Conservation (phyloP, 257 asterid genomes). For the Haberlea rhodopensis region DNA sequence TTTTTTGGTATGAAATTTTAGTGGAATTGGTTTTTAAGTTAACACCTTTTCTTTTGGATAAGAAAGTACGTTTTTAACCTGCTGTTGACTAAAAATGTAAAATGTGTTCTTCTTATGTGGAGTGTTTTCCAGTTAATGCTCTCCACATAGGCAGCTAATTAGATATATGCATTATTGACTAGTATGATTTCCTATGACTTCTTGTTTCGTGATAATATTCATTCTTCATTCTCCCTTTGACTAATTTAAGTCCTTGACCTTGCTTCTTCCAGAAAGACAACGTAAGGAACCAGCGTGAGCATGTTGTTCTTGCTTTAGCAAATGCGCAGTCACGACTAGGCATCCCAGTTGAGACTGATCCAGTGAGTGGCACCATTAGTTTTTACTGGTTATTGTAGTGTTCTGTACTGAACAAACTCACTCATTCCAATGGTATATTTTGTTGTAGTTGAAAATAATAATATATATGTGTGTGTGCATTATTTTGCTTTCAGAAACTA, state of each 20-base stretch:
- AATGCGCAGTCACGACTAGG: slow-evolving; percentile 87
- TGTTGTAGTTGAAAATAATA: neutral
- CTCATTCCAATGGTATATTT: neutral
- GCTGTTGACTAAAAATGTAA: slow-evolving; percentile 7
- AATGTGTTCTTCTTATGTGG: slow-evolving; percentile 15
- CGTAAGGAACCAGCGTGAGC: slow-evolving; percentile 89
- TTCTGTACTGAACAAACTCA: neutral
- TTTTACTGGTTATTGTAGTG: slow-evolving; percentile 14
- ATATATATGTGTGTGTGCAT: slow-evolving; percentile 3
- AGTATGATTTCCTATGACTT: neutral
- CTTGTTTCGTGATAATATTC: slow-evolving; percentile 16
- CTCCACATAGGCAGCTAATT: slow-evolving; percentile 3
- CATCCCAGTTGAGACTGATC: slow-evolving; percentile 70
- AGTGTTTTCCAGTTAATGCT: slow-evolving; percentile 19
- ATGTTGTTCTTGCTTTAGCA: slow-evolving; percentile 77
- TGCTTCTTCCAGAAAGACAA: slow-evolving; percentile 78
- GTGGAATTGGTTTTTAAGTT: neutral
- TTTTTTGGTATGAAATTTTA: neutral
- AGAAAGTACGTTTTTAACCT: neutral
- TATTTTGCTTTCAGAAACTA: slow-evolving; percentile 52
- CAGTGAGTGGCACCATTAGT: slow-evolving; percentile 49
- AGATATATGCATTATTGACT: slow-evolving; percentile 6
- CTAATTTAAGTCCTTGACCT: slow-evolving; percentile 15
- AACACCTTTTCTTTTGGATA: neutral
- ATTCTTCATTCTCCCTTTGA: slow-evolving; percentile 19